These are phyloP conservation scores for Ogataea ramenticola DNA, from an alignment of 805 yeast species.

Conservation along the genomic window DNA sequence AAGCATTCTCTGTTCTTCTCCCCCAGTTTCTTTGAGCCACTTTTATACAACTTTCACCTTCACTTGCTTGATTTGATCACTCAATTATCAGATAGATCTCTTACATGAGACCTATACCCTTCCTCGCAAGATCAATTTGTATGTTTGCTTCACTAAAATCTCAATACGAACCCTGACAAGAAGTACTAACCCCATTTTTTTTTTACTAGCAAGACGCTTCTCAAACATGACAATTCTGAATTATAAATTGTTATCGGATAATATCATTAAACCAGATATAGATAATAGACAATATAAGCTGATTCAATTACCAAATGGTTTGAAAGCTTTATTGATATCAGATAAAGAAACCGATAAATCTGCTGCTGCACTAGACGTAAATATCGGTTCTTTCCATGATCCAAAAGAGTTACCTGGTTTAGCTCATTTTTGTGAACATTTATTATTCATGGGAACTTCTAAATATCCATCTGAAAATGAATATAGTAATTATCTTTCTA, in stretches of 20 bases:
- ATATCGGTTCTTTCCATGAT: slow-evolving; percentile 72
- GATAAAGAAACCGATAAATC: slow-evolving; percentile 68
- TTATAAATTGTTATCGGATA: slow-evolving; percentile 7
- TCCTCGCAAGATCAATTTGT: no score
- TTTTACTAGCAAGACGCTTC: not conserved
- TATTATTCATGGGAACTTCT: slow-evolving; percentile 72
- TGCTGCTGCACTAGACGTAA: slow-evolving; percentile 74
- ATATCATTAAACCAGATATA: slow-evolving; percentile 35
- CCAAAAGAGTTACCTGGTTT: slow-evolving; percentile 58
- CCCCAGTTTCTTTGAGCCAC: no score
- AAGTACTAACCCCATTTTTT: not conserved
- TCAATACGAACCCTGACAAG: no score
- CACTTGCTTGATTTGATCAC: no score
- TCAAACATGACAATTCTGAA: not conserved
- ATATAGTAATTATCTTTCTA: slow-evolving; percentile 63
- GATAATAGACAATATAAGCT: slow-evolving; percentile 77
- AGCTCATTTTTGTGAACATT: slow-evolving; percentile 73
- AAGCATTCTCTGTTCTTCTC: no score
- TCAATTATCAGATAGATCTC: no score
- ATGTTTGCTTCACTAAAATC: no score
- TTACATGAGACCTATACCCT: no score
- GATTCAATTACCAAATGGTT: slow-evolving; percentile 48
- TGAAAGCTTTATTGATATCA: slow-evolving; percentile 56
- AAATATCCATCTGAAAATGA: slow-evolving; percentile 74
- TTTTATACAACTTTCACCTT: no score